Evolutionary conservation across 2,329 filamentous ascomycete genomes (phyloP).

Genomic region (Alternaria sp.): DNA sequence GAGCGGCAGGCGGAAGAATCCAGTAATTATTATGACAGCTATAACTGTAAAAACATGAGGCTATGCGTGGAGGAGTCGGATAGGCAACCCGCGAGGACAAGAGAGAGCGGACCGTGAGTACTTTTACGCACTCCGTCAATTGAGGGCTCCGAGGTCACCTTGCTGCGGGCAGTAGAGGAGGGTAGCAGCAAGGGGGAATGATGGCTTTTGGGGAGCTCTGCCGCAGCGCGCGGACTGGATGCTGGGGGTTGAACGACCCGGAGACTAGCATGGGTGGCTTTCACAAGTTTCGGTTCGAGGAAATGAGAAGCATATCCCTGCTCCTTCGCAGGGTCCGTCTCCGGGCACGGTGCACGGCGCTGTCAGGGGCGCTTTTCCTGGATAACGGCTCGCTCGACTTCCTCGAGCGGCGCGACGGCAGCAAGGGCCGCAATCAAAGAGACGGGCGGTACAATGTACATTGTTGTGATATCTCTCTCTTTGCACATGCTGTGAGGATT

Average conservation of each 20-base stretch:
- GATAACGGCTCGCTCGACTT: conserved; percentile 23
- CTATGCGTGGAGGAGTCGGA: conserved; percentile 23
- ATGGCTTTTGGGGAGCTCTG: conserved; percentile 49
- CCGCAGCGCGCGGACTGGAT: conserved; percentile 40
- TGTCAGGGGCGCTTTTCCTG: conserved; percentile 37
- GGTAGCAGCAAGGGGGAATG: conserved; percentile 46
- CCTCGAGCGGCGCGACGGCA: conserved; percentile 15
- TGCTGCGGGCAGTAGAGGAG: conserved; percentile 51
- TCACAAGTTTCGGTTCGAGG: conserved; percentile 48
- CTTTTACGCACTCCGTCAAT: conserved; percentile 32
- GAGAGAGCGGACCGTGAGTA: conserved; percentile 33
- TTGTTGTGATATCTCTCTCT: background rate
- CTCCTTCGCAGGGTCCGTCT: conserved; percentile 40
- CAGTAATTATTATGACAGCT: conserved; percentile 32
- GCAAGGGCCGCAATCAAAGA: conserved; percentile 22
- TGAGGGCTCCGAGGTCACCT: conserved; percentile 47
- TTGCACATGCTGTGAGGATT: conserved; percentile 9
- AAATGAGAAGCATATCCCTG: conserved; percentile 46
- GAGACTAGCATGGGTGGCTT: conserved; percentile 44
- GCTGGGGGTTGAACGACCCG: conserved; percentile 42
- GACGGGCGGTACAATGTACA: conserved; percentile 9
- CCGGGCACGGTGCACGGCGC: conserved; percentile 40
- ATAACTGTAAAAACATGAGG: conserved; percentile 37
- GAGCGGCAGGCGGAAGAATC: conserved; percentile 16
- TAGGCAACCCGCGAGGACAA: conserved; percentile 22